Percentiles rank a stretch among this genome's conserved stretches.
phyloP scores from a whole-genome alignment of 768 basidiomycete species.

The Rhizopogon vinicolor region DNA sequence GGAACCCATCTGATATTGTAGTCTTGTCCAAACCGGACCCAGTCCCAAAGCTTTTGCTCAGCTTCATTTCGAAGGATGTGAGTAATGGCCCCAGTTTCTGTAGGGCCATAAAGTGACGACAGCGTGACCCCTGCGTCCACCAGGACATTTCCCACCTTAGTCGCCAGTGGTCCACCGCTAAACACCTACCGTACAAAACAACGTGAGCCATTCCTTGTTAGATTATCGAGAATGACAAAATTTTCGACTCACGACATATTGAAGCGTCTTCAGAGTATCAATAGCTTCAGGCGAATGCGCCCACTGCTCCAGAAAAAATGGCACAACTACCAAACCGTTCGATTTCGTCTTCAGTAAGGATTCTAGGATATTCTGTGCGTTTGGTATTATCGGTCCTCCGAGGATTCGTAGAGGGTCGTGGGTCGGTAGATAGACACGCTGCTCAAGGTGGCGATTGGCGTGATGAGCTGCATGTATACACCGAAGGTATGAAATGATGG shows the following conservation, averaged over 20 bases:
- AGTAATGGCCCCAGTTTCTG: slow-evolving; percentile 27
- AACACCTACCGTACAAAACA: slow-evolving; percentile 18
- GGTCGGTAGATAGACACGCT: slow-evolving; percentile 15
- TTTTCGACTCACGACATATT: slow-evolving; percentile 15
- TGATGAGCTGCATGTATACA: slow-evolving; percentile 10
- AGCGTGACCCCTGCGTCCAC: slow-evolving; percentile 30
- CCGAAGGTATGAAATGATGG: slow-evolving; percentile 20
- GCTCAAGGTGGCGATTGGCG: slow-evolving; percentile 9
- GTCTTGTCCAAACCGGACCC: too few relatives aligned
- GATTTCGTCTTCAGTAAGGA: slow-evolving; percentile 8
- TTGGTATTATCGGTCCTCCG: slow-evolving; percentile 14
- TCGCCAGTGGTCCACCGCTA: slow-evolving; percentile 32
- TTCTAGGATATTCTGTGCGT: slow-evolving; percentile 18
- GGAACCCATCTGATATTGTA: slow-evolving; percentile 28
- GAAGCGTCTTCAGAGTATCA: slow-evolving; percentile 9
- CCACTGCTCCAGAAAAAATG: slow-evolving; percentile 20
- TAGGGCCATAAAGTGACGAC: slow-evolving; percentile 30
- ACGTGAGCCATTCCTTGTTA: not conserved
- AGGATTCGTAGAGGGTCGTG: slow-evolving; percentile 9
- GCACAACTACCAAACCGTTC: slow-evolving; percentile 10
- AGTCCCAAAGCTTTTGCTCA: slow-evolving; percentile 31
- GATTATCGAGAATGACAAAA: too few relatives aligned
- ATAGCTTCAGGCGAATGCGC: slow-evolving; percentile 13
- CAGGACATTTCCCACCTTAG: slow-evolving; percentile 31
- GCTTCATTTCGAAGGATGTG: slow-evolving; percentile 1